Conservation (phyloP, 345 rosid genomes). For the Iberis pinnata region DNA sequence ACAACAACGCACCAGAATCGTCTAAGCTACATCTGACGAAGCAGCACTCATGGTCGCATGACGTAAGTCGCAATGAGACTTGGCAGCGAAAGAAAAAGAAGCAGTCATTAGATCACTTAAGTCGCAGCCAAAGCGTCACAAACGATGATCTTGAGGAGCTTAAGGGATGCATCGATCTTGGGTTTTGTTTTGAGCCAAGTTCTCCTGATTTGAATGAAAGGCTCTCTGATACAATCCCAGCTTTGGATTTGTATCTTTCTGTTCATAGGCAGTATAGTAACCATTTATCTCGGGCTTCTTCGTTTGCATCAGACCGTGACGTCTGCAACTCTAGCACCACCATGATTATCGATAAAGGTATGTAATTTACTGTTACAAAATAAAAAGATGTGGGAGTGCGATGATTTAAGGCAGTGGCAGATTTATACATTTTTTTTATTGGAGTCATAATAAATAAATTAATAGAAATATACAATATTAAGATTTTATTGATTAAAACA, state of each 20-base stretch:
- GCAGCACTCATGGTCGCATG: conserved; percentile 67
- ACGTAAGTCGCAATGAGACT: conserved; percentile 50
- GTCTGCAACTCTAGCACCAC: conserved; percentile 13
- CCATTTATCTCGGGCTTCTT: conserved; percentile 48
- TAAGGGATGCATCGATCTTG: conserved; percentile 69
- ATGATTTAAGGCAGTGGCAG: too few relatives aligned
- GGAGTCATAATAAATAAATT: too few relatives aligned
- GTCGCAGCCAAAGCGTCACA: conserved; percentile 46
- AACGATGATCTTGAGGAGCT: conserved; percentile 80
- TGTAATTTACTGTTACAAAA: too few relatives aligned
- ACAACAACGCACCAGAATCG: conserved; percentile 20
- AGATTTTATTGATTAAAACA: too few relatives aligned
- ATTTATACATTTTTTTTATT: too few relatives aligned
- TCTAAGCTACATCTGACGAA: conserved; percentile 40
- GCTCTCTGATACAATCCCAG: conserved; percentile 57
- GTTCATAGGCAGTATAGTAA: conserved; percentile 48
- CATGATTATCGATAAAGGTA: conserved; percentile 52
- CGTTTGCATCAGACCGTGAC: conserved; percentile 39
- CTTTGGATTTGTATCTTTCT: conserved; percentile 58
- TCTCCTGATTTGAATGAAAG: conserved; percentile 55
- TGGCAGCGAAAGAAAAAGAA: conserved; percentile 55
- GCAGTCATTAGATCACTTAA: neutral
- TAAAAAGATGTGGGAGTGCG: too few relatives aligned
- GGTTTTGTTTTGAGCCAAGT: conserved; percentile 63
- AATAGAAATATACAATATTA: too few relatives aligned